Evolutionary conservation across 345 rosid species (phyloP).

Genomic region (Citrus cavaleriei): DNA sequence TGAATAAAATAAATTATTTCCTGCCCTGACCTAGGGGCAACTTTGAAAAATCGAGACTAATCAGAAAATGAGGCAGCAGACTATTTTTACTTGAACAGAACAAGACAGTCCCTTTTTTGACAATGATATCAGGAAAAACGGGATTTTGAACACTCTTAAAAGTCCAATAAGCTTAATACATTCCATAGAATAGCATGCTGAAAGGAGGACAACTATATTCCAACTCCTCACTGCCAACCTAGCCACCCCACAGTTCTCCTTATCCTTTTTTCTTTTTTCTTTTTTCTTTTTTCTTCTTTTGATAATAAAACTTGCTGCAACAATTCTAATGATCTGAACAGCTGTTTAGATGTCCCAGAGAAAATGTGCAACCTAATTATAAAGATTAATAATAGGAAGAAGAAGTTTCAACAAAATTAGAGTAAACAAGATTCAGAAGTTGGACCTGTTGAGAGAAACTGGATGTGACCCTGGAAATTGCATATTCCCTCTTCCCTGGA

Average conservation of each 20-base stretch:
- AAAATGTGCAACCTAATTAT: background rate
- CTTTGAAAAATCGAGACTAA: background rate
- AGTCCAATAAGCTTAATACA: background rate
- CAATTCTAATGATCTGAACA: background rate
- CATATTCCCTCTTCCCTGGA: slow-evolving; percentile 61
- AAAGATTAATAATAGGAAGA: background rate
- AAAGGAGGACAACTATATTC: background rate
- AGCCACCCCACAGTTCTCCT: background rate
- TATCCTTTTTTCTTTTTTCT: background rate
- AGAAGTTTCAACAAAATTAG: background rate
- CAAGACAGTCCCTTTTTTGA: background rate
- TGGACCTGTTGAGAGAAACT: slow-evolving; percentile 75
- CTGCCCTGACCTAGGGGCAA: background rate
- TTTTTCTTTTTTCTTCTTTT: background rate
- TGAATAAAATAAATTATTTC: background rate
- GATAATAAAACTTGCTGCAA: background rate
- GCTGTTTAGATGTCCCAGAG: background rate
- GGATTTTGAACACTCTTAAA: background rate
- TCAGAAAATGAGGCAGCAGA: background rate
- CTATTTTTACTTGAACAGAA: background rate
- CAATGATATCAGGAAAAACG: background rate
- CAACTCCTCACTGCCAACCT: background rate
- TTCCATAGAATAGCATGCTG: background rate
- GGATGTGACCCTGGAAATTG: slow-evolving; percentile 90
- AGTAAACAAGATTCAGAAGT: slow-evolving; percentile 1